Evolutionary conservation across 2,329 filamentous ascomycete genomes (phyloP).

Genomic region (Ophiostoma populinum): DNA sequence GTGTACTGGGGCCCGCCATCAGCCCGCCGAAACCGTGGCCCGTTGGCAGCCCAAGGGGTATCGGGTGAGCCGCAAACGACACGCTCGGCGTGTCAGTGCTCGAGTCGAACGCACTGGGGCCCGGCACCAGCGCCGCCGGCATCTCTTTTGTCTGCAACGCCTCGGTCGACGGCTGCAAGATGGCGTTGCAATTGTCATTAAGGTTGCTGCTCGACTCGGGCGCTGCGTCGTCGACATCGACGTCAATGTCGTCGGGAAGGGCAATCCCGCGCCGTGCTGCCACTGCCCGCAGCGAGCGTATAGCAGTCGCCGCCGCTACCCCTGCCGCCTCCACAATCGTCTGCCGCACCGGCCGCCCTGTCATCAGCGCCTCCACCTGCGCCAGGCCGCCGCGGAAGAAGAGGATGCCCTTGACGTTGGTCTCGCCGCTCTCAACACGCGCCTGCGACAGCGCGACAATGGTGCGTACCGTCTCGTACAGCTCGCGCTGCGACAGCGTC

Average conservation of each 20-base stretch:
- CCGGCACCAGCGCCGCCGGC: too few species aligned
- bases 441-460: constrained; percentile 2
- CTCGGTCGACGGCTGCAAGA: too few species aligned
- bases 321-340: constrained; percentile 5
- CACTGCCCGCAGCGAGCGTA: not conserved
- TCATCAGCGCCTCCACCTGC: constrained; percentile 10
- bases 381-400: constrained; percentile 9
- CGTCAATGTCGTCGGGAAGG: constrained; percentile 4
- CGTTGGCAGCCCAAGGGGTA: not conserved
- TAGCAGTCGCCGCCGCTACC: not conserved
- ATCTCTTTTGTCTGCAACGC: too few species aligned
- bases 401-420: constrained; percentile 11
- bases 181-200: too few species aligned
- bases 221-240: not conserved
- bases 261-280: constrained; percentile 1
- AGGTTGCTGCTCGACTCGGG: too few species aligned
- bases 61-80: too few species aligned
- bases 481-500: constrained; percentile 10
- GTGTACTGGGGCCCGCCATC: not conserved
- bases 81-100: too few species aligned
- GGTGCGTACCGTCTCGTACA: constrained; percentile 8
- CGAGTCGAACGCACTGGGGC: too few species aligned
- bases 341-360: constrained; percentile 4
- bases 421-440: constrained; percentile 12
- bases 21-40: not conserved